Evolutionary conservation across 1,139 yeast genomes (phyloP).

Genomic region (Yamadazyma taylorii): DNA sequence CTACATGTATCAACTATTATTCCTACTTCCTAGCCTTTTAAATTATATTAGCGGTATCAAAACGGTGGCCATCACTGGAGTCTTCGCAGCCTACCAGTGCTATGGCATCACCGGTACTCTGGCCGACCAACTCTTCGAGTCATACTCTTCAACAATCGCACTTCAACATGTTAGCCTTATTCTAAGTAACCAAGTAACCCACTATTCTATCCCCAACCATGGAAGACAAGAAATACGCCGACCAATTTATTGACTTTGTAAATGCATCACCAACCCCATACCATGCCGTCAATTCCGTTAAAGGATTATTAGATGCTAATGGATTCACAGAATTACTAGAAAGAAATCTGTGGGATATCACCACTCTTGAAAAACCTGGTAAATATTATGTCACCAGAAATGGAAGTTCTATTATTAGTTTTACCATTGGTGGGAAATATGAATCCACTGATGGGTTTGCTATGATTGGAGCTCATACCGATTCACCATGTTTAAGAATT

Average conservation of each 20-base stretch:
- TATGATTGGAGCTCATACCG: conserved; percentile 93
- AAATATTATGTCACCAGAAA: conserved; percentile 85
- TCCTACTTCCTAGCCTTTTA: no score
- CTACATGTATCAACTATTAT: no score
- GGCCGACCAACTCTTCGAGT: no score
- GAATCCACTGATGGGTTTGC: conserved; percentile 82
- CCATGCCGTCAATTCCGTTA: conserved; percentile 78
- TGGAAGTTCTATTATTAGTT: conserved; percentile 85
- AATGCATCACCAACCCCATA: conserved; percentile 92
- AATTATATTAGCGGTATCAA: no score
- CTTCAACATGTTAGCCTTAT: no score
- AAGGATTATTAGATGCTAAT: conserved; percentile 48
- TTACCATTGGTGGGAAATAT: conserved; percentile 75
- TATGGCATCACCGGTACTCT: no score
- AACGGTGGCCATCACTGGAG: no score
- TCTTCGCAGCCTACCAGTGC: no score
- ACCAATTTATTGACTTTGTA: conserved; percentile 72
- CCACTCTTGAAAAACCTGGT: conserved; percentile 48
- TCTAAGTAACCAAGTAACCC: no score
- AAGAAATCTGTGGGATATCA: conserved; percentile 60
- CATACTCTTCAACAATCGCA: no score
- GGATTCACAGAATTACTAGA: conserved; percentile 79
- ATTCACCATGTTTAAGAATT: conserved; percentile 87
- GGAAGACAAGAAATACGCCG: conserved; percentile 34
- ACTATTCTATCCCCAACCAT: not conserved